A percentile compares a stretch with the other conserved stretches of the same genome.
Evolutionary conservation across 352 stramenopile species (phyloP).

Genomic region (Peronospora destructor): DNA sequence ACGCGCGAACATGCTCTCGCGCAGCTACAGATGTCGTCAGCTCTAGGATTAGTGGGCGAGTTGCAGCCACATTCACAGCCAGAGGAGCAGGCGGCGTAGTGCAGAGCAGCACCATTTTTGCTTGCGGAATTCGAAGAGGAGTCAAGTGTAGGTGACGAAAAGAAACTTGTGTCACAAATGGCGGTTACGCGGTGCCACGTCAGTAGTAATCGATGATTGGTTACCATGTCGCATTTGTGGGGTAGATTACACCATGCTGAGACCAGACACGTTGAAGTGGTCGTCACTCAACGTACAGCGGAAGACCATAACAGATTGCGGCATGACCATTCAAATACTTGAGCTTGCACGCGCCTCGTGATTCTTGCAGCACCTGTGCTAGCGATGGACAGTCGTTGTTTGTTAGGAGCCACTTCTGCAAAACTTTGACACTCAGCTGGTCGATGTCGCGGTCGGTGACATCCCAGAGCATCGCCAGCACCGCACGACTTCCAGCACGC

Average conservation of each 20-base stretch:
- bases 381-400: slow-evolving; percentile 37
- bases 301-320: slow-evolving; percentile 93
- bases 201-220: slow-evolving; percentile 23
- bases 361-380: slow-evolving; percentile 57
- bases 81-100: slow-evolving; percentile 23
- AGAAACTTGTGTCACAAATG: slow-evolving; percentile 18
- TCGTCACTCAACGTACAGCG: slow-evolving; percentile 38
- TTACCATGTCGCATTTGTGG: slow-evolving; percentile 19
- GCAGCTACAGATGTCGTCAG: slow-evolving; percentile 20
- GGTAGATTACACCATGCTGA: slow-evolving; percentile 13
- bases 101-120: slow-evolving; percentile 32
- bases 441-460: slow-evolving; percentile 98
- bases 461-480: slow-evolving; percentile 99
- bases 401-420: slow-evolving; percentile 64
- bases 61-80: slow-evolving; percentile 28
- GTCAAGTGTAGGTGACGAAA: slow-evolving; percentile 19
- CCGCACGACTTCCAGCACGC: slow-evolving; percentile 82
- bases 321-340: slow-evolving; percentile 91
- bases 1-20: slow-evolving; percentile 21
- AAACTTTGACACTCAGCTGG: slow-evolving; percentile 65
- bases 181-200: slow-evolving; percentile 26
- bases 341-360: slow-evolving; percentile 89
- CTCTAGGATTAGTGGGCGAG: slow-evolving; percentile 22
- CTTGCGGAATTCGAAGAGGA: slow-evolving; percentile 2
- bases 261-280: slow-evolving; percentile 17